Evolutionary conservation across 2,329 filamentous ascomycete species (phyloP).

Genomic region (Aspergillus alliaceus): DNA sequence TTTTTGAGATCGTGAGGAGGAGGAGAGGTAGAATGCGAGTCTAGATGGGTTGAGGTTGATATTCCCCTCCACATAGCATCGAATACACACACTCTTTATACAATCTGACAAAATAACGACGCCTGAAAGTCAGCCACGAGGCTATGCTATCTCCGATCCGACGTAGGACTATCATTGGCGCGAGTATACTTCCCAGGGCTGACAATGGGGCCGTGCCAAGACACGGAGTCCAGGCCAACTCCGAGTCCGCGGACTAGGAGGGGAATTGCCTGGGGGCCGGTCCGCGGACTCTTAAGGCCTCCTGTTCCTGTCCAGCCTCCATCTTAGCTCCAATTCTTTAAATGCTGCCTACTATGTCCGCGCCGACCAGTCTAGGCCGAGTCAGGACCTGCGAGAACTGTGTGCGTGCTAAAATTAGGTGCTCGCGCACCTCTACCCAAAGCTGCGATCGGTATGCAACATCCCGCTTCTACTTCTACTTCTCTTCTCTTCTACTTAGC

Average conservation of each 20-base stretch:
- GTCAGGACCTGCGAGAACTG: constrained; percentile 19
- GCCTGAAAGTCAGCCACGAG: background rate
- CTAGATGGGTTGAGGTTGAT: background rate
- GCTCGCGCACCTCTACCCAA: constrained; percentile 9
- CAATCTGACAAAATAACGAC: background rate
- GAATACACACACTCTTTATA: background rate
- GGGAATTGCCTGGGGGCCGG: background rate
- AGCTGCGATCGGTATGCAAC: background rate
- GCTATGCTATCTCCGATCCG: background rate
- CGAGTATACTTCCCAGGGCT: background rate
- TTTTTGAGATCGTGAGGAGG: background rate
- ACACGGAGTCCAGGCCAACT: background rate
- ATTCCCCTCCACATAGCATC: background rate
- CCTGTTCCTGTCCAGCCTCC: background rate
- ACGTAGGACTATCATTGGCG: background rate
- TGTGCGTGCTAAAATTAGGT: constrained; percentile 21
- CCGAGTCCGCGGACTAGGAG: background rate
- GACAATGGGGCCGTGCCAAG: background rate
- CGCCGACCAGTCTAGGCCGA: background rate
- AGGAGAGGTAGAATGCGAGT: background rate
- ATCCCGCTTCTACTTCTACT: background rate
- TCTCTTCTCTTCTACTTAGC: background rate
- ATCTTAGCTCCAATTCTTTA: background rate
- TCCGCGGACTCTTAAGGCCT: background rate
- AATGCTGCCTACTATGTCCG: background rate